Percentiles rank a stretch among this genome's conserved stretches.
Conservation (phyloP, 1,284 basidiomycete genomes). For the Cryptococcus jaspeensis region DNA sequence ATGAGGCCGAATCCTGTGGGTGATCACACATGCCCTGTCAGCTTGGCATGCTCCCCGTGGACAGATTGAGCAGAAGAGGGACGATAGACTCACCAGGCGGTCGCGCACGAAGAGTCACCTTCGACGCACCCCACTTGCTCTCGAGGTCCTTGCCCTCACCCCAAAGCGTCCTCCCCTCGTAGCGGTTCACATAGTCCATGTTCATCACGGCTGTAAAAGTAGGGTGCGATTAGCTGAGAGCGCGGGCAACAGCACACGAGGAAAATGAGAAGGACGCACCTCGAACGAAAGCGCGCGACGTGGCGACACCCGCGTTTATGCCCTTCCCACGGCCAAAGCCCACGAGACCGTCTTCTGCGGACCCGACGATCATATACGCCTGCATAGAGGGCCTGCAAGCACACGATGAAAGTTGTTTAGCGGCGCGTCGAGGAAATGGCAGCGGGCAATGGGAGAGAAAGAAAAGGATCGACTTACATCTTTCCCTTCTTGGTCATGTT, state of each 20-base stretch:
- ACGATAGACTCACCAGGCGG: constrained; percentile 59
- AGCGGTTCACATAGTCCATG: constrained; percentile 86
- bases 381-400: constrained; percentile 22
- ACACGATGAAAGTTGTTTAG: neutral
- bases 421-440: too few relatives aligned
- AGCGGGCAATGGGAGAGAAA: neutral
- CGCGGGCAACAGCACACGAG: neutral
- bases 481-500: constrained; percentile 53
- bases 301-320: constrained; percentile 14
- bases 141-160: constrained; percentile 61
- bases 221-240: neutral
- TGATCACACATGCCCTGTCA: neutral
- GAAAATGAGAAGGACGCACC: neutral
- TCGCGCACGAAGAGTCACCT: constrained; percentile 77
- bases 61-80: neutral
- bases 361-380: constrained; percentile 73
- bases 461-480: constrained; percentile 38
- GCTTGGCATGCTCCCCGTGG: neutral
- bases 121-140: constrained; percentile 81
- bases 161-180: constrained; percentile 88
- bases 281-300: too few relatives aligned
- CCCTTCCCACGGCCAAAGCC: constrained; percentile 85
- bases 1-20: constrained; percentile 78
- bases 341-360: constrained; percentile 80
- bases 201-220: constrained; percentile 31